Conservation (phyloP, 495 filamentous ascomycete genomes). For the Xylaria castorea region DNA sequence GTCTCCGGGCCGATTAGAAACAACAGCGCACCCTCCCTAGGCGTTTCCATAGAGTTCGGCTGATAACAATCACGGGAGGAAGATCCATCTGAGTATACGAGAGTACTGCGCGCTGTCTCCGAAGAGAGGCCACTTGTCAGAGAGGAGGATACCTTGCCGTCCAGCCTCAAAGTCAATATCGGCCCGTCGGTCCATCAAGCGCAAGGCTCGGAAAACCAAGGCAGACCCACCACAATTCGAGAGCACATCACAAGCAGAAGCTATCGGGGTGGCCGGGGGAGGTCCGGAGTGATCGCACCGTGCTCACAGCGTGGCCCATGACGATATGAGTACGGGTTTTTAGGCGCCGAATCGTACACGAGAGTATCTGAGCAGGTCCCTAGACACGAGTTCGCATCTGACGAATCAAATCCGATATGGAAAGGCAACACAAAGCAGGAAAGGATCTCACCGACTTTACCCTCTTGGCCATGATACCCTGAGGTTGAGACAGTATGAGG, state of each 20-base stretch:
- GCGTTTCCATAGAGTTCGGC: slow-evolving; percentile 23
- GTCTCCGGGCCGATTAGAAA: slow-evolving; percentile 6
- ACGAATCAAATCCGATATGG: slow-evolving; percentile 9
- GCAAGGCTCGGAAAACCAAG: not conserved
- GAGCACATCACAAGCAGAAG: slow-evolving; percentile 21
- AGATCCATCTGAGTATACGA: slow-evolving; percentile 17
- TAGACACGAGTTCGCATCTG: not conserved
- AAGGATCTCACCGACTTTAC: slow-evolving; percentile 20
- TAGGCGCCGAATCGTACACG: slow-evolving; percentile 10
- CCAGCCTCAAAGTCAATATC: slow-evolving; percentile 5
- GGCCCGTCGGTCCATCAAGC: slow-evolving; percentile 10
- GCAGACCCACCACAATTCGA: not conserved
- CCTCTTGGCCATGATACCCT: slow-evolving; percentile 17
- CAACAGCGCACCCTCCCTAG: slow-evolving; percentile 29
- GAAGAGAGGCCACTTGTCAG: slow-evolving; percentile 13
- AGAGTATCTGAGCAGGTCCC: slow-evolving; percentile 14
- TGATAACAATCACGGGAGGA: slow-evolving; percentile 17
- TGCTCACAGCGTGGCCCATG: slow-evolving; percentile 2
- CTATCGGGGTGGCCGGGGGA: slow-evolving; percentile 11
- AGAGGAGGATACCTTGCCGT: slow-evolving; percentile 17
- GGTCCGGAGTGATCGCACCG: slow-evolving; percentile 14
- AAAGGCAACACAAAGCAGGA: slow-evolving; percentile 27
- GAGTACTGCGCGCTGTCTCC: slow-evolving; percentile 11
- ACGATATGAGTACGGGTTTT: slow-evolving; percentile 8
- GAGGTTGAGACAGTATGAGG: not conserved